These are phyloP conservation scores for Talaromyces stipitatus DNA, from an alignment of 495 filamentous ascomycete genomes.

Conservation along the genomic window DNA sequence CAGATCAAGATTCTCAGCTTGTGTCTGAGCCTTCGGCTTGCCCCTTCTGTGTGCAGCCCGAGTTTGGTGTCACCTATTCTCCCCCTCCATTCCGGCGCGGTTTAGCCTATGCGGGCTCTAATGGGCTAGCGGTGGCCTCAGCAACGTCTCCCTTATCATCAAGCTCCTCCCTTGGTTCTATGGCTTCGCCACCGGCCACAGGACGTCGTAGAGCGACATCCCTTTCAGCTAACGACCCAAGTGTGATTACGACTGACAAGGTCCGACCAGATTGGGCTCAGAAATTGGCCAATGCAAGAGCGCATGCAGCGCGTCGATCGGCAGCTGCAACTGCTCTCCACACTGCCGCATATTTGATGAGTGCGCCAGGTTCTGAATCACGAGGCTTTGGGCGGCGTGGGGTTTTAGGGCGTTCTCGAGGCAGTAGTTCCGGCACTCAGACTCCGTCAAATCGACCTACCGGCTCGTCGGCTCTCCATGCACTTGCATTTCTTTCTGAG, in stretches of 20 bases:
- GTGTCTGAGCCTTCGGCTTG: conserved; percentile 90
- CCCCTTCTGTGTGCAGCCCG: conserved; percentile 89
- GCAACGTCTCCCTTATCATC: conserved; percentile 68
- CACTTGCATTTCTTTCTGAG: conserved; percentile 44
- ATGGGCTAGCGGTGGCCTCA: conserved; percentile 29
- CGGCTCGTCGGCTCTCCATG: conserved; percentile 40
- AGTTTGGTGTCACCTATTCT: conserved; percentile 91
- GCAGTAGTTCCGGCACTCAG: conserved; percentile 15
- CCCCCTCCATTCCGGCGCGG: conserved; percentile 74
- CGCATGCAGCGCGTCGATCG: conserved; percentile 75
- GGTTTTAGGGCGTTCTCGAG: conserved; percentile 32
- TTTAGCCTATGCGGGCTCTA: conserved; percentile 55
- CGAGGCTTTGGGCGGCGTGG: conserved; percentile 39
- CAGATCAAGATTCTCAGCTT: conserved; percentile 53
- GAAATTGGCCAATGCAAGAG: conserved; percentile 77
- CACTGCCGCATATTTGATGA: conserved; percentile 90
- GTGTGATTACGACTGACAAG: conserved; percentile 84
- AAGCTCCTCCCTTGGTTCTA: conserved; percentile 42
- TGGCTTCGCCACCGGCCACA: conserved; percentile 19
- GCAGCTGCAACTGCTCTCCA: conserved; percentile 93
- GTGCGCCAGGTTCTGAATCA: conserved; percentile 47
- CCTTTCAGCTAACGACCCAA: conserved; percentile 68
- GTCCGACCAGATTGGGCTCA: conserved; percentile 91
- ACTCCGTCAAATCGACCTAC: conserved; percentile 23
- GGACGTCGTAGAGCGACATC: conserved; percentile 68